Conservation (phyloP, 2,329 filamentous ascomycete species). For the Simplicillium aogashimaense region DNA sequence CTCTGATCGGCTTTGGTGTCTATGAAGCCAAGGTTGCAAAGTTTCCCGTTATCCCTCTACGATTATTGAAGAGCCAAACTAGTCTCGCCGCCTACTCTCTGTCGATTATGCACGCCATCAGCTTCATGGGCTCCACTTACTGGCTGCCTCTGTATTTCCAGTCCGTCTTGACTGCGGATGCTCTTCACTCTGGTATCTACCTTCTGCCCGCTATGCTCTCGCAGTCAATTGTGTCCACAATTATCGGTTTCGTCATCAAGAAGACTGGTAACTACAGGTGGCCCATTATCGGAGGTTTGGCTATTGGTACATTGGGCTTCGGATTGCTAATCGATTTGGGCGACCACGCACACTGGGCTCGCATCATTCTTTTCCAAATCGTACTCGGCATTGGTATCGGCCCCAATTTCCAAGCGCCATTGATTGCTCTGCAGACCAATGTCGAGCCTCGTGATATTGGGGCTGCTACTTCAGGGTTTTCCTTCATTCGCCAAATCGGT, state of each 20-base stretch:
- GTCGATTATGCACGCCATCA: constrained; percentile 64
- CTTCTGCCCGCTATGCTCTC: constrained; percentile 61
- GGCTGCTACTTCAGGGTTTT: constrained; percentile 57
- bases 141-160: constrained; percentile 84
- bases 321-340: constrained; percentile 56
- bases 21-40: constrained; percentile 65
- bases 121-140: constrained; percentile 71
- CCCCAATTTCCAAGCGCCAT: constrained; percentile 58
- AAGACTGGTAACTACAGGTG: constrained; percentile 57
- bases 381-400: constrained; percentile 55
- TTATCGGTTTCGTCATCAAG: constrained; percentile 45
- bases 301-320: constrained; percentile 52
- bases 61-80: constrained; percentile 56
- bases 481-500: constrained; percentile 59
- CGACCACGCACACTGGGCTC: constrained; percentile 40
- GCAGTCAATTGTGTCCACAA: constrained; percentile 52
- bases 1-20: constrained; percentile 55
- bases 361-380: constrained; percentile 52
- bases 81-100: constrained; percentile 57
- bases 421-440: constrained; percentile 58
- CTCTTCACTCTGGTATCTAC: constrained; percentile 66
- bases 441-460: constrained; percentile 54
- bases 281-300: constrained; percentile 48
- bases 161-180: constrained; percentile 56
- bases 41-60: constrained; percentile 69